phyloP scores from a whole-genome alignment of 768 basidiomycete species.

The Naganishia randhawae region DNA sequence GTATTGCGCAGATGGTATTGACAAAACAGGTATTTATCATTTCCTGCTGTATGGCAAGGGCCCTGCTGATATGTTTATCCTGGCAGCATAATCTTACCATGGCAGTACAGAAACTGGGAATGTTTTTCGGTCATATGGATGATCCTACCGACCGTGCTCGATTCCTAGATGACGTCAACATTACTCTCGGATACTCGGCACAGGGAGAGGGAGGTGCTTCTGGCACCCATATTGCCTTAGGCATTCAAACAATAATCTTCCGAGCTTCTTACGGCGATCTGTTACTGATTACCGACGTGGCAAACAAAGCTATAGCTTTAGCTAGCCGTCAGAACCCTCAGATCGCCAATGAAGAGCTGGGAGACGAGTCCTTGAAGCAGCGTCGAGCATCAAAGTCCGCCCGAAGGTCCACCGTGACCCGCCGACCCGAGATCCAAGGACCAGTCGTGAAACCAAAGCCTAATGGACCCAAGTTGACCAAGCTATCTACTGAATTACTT shows the following conservation, averaged over 20 bases:
- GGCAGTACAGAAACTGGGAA: slow-evolving; percentile 75
- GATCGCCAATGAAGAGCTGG: slow-evolving; percentile 7
- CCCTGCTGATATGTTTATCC: slow-evolving; percentile 3
- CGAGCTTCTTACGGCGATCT: slow-evolving; percentile 95
- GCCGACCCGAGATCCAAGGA: slow-evolving; percentile 16
- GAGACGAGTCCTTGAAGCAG: slow-evolving; percentile 11
- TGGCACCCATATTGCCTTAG: slow-evolving; percentile 78
- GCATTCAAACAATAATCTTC: slow-evolving; percentile 76
- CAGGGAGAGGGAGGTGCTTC: slow-evolving; percentile 57
- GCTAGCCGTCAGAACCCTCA: slow-evolving; percentile 51
- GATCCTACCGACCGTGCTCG: slow-evolving; percentile 73
- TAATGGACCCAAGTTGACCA: slow-evolving; percentile 9
- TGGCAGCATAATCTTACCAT: slow-evolving; percentile 73
- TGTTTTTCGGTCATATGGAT: slow-evolving; percentile 90
- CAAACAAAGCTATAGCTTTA: slow-evolving; percentile 80
- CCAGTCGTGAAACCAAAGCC: background rate
- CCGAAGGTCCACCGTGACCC: slow-evolving; percentile 34
- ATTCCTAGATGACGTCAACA: slow-evolving; percentile 86
- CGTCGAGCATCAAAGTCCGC: slow-evolving; percentile 2
- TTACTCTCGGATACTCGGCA: slow-evolving; percentile 81
- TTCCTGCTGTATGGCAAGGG: background rate
- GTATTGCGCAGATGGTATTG: slow-evolving; percentile 76
- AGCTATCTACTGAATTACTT: slow-evolving; percentile 48
- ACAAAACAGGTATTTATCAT: slow-evolving; percentile 72
- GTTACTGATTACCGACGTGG: slow-evolving; percentile 63